These are phyloP conservation scores for Vaccinium macrocarpon DNA, from an alignment of 148 eudicot species.

Conservation along the genomic window DNA sequence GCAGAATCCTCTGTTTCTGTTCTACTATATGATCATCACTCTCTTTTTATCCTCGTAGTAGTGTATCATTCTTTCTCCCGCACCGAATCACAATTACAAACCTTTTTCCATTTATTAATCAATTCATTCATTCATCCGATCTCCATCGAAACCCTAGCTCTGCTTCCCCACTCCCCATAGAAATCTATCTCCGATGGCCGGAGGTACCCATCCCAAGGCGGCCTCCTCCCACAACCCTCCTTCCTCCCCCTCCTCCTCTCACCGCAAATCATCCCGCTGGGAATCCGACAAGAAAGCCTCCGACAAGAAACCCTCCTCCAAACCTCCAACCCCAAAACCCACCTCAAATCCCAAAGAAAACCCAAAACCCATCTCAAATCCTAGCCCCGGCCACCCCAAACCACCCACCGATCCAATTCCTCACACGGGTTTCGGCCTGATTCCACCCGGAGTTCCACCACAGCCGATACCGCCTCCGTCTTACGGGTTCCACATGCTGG, in stretches of 20 bases:
- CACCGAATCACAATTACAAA: neutral
- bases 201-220: conserved; percentile 29
- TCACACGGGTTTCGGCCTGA: conserved; percentile 22
- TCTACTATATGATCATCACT: no score
- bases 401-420: conserved; percentile 15
- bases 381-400: conserved; percentile 30
- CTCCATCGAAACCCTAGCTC: conserved; percentile 9
- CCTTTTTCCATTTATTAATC: no score
- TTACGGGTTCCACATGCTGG: conserved; percentile 93
- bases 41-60: neutral
- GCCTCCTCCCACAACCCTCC: conserved; percentile 25
- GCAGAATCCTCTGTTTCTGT: neutral
- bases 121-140: no score
- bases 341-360: conserved; percentile 28
- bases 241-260: conserved; percentile 29
- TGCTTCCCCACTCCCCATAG: neutral
- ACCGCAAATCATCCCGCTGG: conserved; percentile 41
- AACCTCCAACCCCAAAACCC: conserved; percentile 26
- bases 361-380: conserved; percentile 28
- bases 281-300: conserved; percentile 24
- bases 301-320: conserved; percentile 24
- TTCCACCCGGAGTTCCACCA: neutral
- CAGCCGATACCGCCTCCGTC: conserved; percentile 58
- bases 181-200: conserved; percentile 28
- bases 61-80: neutral